These are phyloP conservation scores for Scedosporium apiospermum DNA, from an alignment of 2,329 filamentous ascomycete genomes.

Conservation along the genomic window DNA sequence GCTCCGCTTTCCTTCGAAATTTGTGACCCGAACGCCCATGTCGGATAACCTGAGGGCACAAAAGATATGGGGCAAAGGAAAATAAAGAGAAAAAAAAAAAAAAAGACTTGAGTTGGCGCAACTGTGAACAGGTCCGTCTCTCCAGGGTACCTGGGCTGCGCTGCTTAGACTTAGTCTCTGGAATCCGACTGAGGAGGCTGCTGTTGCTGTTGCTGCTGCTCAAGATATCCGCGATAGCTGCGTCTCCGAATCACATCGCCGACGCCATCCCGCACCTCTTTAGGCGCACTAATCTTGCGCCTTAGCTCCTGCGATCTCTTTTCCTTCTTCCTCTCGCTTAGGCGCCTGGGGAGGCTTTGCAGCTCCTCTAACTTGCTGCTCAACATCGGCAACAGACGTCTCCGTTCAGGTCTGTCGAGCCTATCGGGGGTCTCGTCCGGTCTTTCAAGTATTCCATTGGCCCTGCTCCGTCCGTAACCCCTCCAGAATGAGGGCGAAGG, in stretches of 20 bases:
- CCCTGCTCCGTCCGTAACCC: not conserved
- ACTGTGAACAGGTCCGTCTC: not conserved
- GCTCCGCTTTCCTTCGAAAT: not conserved
- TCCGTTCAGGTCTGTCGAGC: not conserved
- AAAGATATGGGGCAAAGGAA: not conserved
- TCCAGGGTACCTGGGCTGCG: no score
- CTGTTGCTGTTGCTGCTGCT: not conserved
- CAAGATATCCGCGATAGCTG: constrained; percentile 17
- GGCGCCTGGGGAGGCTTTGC: constrained; percentile 40
- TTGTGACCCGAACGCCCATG: not conserved
- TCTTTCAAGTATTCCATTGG: not conserved
- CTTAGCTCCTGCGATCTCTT: constrained; percentile 49
- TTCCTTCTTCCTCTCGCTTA: constrained; percentile 50
- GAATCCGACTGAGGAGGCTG: no score
- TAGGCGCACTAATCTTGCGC: constrained; percentile 50
- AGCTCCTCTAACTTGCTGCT: constrained; percentile 41
- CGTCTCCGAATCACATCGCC: constrained; percentile 44
- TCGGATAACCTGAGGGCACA: not conserved
- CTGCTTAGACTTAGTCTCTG: no score
- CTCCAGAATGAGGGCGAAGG: constrained; percentile 5
- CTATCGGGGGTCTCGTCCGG: constrained; percentile 14
- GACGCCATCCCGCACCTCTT: constrained; percentile 48
- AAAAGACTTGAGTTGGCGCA: not conserved
- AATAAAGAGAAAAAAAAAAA: not conserved
- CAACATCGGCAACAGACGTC: constrained; percentile 21